A percentile compares a stretch with the other conserved stretches of the same genome.
phyloP scores from a whole-genome alignment of 768 basidiomycete genomes.

The Serpula lacrymans region DNA sequence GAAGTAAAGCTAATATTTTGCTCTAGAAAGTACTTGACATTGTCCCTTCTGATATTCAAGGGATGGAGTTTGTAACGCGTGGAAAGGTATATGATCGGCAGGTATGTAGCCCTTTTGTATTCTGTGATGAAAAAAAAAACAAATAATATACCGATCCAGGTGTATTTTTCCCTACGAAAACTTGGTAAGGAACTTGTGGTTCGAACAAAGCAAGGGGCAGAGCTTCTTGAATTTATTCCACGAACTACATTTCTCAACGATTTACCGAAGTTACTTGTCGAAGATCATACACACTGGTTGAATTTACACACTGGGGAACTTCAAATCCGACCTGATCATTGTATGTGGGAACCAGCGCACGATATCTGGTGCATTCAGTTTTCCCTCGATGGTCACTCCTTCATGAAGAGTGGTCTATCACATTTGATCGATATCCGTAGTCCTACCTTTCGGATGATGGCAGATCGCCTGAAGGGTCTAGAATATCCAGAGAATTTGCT shows the following conservation, averaged over 20 bases:
- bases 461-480: constrained; percentile 9
- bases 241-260: constrained; percentile 21
- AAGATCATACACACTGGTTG: constrained; percentile 34
- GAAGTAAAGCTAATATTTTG: background rate
- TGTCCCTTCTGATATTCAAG: constrained; percentile 29
- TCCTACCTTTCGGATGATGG: constrained; percentile 16
- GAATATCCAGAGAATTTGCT: constrained; percentile 13
- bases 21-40: constrained; percentile 27
- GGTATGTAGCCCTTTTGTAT: constrained; percentile 11
- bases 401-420: background rate
- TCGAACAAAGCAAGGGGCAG: constrained; percentile 16
- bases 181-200: constrained; percentile 22
- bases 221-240: constrained; percentile 34
- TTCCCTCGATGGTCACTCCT: constrained; percentile 1
- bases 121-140: too few species aligned
- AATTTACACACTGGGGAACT: constrained; percentile 15
- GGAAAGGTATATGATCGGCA: constrained; percentile 13
- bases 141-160: constrained; percentile 17
- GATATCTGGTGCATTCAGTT: constrained; percentile 27
- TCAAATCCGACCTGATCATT: constrained; percentile 29
- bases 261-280: constrained; percentile 26
- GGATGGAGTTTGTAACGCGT: constrained; percentile 32
- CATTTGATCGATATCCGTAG: constrained; percentile 16
- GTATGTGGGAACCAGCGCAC: constrained; percentile 23
- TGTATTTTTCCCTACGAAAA: constrained; percentile 26